These are phyloP conservation scores for Arabidopsis lyrata DNA, from an alignment of 441 rosid species.

Conservation along the genomic window DNA sequence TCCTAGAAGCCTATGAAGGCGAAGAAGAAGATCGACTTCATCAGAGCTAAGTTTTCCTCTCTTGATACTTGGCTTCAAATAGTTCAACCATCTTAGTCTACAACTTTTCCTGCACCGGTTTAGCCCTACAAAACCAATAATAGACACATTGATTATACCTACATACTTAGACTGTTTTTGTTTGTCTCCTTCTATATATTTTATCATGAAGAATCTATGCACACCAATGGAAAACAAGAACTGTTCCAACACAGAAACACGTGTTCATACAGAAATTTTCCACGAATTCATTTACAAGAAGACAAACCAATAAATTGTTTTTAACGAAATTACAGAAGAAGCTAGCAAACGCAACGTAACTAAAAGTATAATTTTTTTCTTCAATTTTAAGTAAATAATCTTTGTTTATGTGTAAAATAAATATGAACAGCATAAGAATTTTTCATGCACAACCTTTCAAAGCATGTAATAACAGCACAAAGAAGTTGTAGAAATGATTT, in stretches of 20 bases:
- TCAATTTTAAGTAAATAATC: neutral
- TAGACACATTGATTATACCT: neutral
- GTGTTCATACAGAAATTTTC: neutral
- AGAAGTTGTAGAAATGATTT: neutral
- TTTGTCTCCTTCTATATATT: neutral
- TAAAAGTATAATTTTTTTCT: neutral
- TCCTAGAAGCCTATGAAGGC: slow-evolving; percentile 58
- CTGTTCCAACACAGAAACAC: neutral
- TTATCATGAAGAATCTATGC: slow-evolving; percentile 31
- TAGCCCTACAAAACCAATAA: slow-evolving; percentile 46
- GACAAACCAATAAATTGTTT: neutral
- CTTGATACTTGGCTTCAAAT: slow-evolving; percentile 54
- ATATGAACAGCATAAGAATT: neutral
- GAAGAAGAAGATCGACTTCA: slow-evolving; percentile 56
- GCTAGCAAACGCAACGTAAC: too few species aligned
- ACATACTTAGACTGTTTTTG: neutral
- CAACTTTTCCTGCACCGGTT: slow-evolving; percentile 64
- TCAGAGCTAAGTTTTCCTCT: slow-evolving; percentile 49
- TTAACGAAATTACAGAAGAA: too few species aligned
- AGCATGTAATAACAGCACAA: too few species aligned
- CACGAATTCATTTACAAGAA: neutral
- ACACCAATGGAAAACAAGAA: slow-evolving; percentile 8
- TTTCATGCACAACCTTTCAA: neutral
- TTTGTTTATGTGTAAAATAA: neutral
- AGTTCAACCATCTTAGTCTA: slow-evolving; percentile 62